Percentiles rank a stretch among this genome's conserved stretches.
These are phyloP conservation scores for Penicillium ochrochloron DNA, from an alignment of 495 filamentous ascomycete species.

Conservation along the genomic window DNA sequence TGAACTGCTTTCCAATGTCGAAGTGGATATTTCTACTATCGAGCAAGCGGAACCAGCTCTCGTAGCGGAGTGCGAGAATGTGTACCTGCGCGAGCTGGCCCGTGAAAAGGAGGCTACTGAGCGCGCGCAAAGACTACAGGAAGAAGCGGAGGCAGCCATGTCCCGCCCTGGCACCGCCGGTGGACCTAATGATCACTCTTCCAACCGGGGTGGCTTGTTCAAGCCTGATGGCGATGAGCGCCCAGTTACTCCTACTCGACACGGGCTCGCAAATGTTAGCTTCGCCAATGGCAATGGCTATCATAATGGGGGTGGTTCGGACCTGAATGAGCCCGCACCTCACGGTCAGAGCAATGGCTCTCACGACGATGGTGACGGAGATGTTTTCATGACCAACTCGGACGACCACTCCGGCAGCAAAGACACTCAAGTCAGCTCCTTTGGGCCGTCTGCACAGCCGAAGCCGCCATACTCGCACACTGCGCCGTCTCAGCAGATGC, in stretches of 20 bases:
- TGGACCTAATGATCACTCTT: constrained; percentile 48
- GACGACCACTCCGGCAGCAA: constrained; percentile 46
- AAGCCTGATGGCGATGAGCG: constrained; percentile 38
- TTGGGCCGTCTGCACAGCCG: constrained; percentile 58
- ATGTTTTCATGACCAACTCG: constrained; percentile 55
- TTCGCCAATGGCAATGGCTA: constrained; percentile 52
- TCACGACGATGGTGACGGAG: constrained; percentile 64
- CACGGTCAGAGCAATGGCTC: constrained; percentile 68
- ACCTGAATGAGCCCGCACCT: constrained; percentile 47
- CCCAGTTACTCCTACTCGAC: constrained; percentile 57
- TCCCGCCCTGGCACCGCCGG: constrained; percentile 34
- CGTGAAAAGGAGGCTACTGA: constrained; percentile 68
- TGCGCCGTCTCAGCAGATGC: constrained; percentile 56
- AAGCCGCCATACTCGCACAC: constrained; percentile 54
- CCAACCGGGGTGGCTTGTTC: constrained; percentile 65
- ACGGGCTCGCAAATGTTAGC: constrained; percentile 52
- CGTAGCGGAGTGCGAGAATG: constrained; percentile 69
- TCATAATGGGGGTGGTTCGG: constrained; percentile 50
- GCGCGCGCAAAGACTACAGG: constrained; percentile 59
- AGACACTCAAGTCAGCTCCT: constrained; percentile 53
- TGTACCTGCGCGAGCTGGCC: constrained; percentile 75
- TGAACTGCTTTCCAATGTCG: constrained; percentile 87
- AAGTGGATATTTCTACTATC: constrained; percentile 81
- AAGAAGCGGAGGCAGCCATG: constrained; percentile 31
- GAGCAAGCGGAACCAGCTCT: constrained; percentile 65